A percentile compares a stretch with the other conserved stretches of the same genome.
Conservation (phyloP, 1,284 basidiomycete genomes). For the Marasmius oreades region DNA sequence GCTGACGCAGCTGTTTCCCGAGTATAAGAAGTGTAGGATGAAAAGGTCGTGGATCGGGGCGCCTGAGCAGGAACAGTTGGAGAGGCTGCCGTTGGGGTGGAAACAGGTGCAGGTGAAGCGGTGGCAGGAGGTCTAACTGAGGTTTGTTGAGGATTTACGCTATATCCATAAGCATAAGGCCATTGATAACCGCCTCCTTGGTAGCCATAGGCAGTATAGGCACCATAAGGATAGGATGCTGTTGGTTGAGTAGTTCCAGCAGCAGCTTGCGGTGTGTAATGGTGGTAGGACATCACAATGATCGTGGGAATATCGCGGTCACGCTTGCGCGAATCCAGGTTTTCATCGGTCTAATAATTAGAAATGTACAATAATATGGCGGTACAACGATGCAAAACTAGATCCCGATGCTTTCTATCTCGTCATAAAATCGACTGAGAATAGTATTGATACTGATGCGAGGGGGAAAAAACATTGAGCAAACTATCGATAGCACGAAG, state of each 20-base stretch:
- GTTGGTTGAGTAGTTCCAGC: conserved; percentile 25
- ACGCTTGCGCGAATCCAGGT: no score
- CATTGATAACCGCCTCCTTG: conserved; percentile 45
- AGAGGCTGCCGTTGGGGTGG: conserved; percentile 19
- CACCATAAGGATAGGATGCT: conserved; percentile 50
- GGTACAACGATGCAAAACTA: background rate
- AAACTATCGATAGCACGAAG: conserved; percentile 3
- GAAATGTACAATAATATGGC: no score
- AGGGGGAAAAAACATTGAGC: conserved; percentile 2
- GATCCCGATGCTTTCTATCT: no score
- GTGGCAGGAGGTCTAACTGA: conserved; percentile 32
- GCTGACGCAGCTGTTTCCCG: conserved; percentile 46
- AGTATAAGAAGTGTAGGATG: conserved; percentile 52
- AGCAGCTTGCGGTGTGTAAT: background rate
- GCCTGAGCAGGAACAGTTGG: conserved; percentile 14
- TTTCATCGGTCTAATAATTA: no score
- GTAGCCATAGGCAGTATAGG: conserved; percentile 30
- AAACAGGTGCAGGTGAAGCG: conserved; percentile 30
- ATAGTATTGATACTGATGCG: conserved; percentile 71
- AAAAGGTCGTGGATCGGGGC: conserved; percentile 37
- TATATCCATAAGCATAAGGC: conserved; percentile 57
- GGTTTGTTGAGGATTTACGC: conserved; percentile 38
- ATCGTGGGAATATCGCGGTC: no score
- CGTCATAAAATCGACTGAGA: conserved; percentile 74
- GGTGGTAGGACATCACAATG: background rate